A percentile compares a stretch with the other conserved stretches of the same genome.
phyloP scores from a whole-genome alignment of 768 basidiomycete species.

The Kockovaella imperatae region DNA sequence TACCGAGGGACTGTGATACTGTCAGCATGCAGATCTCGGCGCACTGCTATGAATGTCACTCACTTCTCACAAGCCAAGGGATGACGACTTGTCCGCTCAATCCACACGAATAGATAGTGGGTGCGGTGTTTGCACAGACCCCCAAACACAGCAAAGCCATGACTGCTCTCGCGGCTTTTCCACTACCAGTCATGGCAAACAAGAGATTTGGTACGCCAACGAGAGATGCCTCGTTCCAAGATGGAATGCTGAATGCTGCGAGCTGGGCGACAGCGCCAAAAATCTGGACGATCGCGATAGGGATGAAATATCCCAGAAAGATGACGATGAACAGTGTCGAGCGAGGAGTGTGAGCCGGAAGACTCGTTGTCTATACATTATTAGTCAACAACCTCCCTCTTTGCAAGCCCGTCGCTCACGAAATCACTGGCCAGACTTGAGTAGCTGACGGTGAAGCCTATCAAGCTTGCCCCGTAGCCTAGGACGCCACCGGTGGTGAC shows the following conservation, averaged over 20 bases:
- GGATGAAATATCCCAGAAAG: conserved; percentile 36
- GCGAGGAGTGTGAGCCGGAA: conserved; percentile 30
- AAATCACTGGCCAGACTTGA: conserved; percentile 41
- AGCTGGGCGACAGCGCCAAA: conserved; percentile 37
- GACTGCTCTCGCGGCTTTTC: conserved; percentile 34
- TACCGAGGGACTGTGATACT: conserved; percentile 29
- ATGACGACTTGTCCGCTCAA: conserved; percentile 36
- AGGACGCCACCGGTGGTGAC: conserved; percentile 32
- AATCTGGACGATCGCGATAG: conserved; percentile 36
- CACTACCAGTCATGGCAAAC: conserved; percentile 33
- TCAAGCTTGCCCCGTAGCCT: conserved; percentile 40
- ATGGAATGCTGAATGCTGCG: conserved; percentile 30
- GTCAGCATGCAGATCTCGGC: conserved; percentile 1
- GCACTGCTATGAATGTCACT: conserved; percentile 3
- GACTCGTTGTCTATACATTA: conserved; percentile 29
- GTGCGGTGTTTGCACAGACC: conserved; percentile 70
- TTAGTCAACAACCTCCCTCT: no score
- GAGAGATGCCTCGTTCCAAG: conserved; percentile 28
- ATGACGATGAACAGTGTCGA: conserved; percentile 32
- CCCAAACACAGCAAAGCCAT: conserved; percentile 59
- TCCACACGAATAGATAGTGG: conserved; percentile 59
- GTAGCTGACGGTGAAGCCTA: conserved; percentile 43
- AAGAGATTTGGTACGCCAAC: conserved; percentile 37
- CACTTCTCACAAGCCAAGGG: conserved; percentile 31
- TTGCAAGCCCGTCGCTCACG: conserved; percentile 16